Evolutionary conservation across 179 eudicot genomes (phyloP), one percentile per base, ranked within the genome.

Genomic region (Silene coronaria): DNA sequence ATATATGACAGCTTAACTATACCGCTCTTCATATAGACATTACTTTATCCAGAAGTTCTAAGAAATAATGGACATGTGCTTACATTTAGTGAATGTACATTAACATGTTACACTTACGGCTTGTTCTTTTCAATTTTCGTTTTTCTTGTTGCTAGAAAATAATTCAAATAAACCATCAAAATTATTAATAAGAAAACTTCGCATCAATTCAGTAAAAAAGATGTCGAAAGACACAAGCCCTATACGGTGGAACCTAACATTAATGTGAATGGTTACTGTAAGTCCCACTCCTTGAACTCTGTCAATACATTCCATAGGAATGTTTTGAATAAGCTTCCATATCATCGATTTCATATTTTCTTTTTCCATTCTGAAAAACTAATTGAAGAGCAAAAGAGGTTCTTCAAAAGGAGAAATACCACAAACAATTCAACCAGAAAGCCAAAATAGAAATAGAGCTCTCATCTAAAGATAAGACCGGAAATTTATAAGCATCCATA

Each of bases 401-500:
- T 57, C 53, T 28, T 46, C 1, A 26, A 53, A 42, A 17, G 19
- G 27, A 70, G 59, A 26, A 65, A 73, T 74, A 72, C 57, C 67
- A 46, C 3, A 59, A 17, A 5, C 51, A 66, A 45, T 45, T 32
- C 55, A 27, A 60, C 55, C 48, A 67, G 63, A 64, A 51, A 42
- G 28, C 34, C 67, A 62, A 75, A 51, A 69, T 51, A 45, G 42
- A 73, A 28, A 5, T 34, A 55, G 8, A 78, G 48, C 48, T 66
- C 67, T 53, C 63, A 72, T 34, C 75, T 11, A 69, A 79, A 81
- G 59, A 10, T 81, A 86, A 85, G 77, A 72, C 71, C 59, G 65
- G 58, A 82, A 75, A 70, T 86, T 76, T 66, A 67, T 53, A 68
- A 73, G 87, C 77, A 80, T 74, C 74, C 80, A 75, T 14, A 74